Evolutionary conservation across 2,329 filamentous ascomycete genomes (phyloP).

Genomic region (Fonsecaea erecta): DNA sequence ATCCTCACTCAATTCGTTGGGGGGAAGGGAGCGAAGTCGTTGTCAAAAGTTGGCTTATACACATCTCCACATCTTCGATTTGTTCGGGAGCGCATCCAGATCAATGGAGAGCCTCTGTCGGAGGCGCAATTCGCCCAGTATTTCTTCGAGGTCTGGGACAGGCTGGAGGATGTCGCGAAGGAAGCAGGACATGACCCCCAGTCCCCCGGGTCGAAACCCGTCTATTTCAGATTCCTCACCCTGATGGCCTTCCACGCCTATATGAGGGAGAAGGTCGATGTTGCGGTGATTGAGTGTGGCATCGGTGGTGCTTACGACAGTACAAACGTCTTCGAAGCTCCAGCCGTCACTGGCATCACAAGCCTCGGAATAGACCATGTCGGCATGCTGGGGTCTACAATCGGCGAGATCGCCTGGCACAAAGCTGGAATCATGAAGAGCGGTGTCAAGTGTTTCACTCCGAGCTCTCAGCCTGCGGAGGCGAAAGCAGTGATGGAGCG

Average conservation of each 20-base stretch:
- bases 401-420: slow-evolving; percentile 87
- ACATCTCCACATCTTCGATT: slow-evolving; percentile 85
- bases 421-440: slow-evolving; percentile 85
- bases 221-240: slow-evolving; percentile 91
- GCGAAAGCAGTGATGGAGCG: slow-evolving; percentile 62
- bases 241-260: slow-evolving; percentile 87
- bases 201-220: slow-evolving; percentile 70
- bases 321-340: slow-evolving; percentile 79
- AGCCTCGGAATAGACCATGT: slow-evolving; percentile 86
- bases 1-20: slow-evolving; percentile 69
- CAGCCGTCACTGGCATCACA: slow-evolving; percentile 74
- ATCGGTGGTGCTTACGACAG: slow-evolving; percentile 93
- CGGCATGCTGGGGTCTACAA: slow-evolving; percentile 75
- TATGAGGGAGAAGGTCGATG: slow-evolving; percentile 72
- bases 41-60: slow-evolving; percentile 72
- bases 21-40: slow-evolving; percentile 38
- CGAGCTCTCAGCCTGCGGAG: slow-evolving; percentile 55
- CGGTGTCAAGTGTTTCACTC: slow-evolving; percentile 66
- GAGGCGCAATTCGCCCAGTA: slow-evolving; percentile 72
- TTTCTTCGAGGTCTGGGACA: slow-evolving; percentile 85
- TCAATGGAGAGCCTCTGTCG: slow-evolving; percentile 72
- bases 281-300: slow-evolving; percentile 87
- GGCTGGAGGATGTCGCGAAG: slow-evolving; percentile 59
- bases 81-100: slow-evolving; percentile 81
- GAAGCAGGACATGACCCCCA: slow-evolving; percentile 56